Percentiles rank a stretch among this genome's conserved stretches.
phyloP scores from a whole-genome alignment of 768 basidiomycete species.

The Mycena latifolia region DNA sequence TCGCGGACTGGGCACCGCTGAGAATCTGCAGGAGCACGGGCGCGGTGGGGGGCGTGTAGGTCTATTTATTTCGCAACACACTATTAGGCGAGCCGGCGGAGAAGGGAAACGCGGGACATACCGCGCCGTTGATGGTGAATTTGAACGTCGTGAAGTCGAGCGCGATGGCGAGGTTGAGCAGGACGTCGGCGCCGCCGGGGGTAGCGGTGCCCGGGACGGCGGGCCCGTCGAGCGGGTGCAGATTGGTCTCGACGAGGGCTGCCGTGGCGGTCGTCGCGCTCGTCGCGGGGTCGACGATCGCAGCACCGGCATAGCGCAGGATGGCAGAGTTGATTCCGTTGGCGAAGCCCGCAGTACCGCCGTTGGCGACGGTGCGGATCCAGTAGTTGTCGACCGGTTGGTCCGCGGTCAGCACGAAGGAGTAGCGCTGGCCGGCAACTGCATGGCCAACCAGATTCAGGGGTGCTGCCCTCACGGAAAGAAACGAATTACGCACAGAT shows the following conservation, averaged over 20 bases:
- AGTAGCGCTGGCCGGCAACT: conserved; percentile 52
- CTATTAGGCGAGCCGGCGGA: no score
- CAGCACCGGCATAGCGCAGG: conserved; percentile 53
- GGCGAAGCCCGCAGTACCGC: conserved; percentile 29
- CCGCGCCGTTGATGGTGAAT: conserved; percentile 14
- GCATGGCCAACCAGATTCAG: no score
- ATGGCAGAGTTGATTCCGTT: conserved; percentile 55
- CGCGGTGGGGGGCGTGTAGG: conserved; percentile 2
- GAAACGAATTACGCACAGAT: no score
- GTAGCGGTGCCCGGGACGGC: conserved; percentile 46
- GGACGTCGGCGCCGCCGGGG: conserved; percentile 55
- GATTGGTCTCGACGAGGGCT: conserved; percentile 45
- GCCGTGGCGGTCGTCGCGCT: conserved; percentile 23
- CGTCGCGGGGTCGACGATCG: conserved; percentile 46
- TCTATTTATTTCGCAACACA: not conserved
- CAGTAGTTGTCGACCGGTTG: conserved; percentile 57
- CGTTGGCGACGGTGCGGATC: conserved; percentile 41
- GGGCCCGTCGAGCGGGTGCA: conserved; percentile 39
- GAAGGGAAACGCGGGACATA: no score
- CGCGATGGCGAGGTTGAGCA: conserved; percentile 41
- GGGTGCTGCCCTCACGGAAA: no score
- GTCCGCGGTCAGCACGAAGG: conserved; percentile 52
- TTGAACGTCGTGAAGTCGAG: conserved; percentile 2
- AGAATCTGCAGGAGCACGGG: conserved; percentile 35
- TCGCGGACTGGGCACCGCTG: conserved; percentile 43